Conservation (phyloP, 495 filamentous ascomycete species). For the Annulohypoxylon maeteangense region DNA sequence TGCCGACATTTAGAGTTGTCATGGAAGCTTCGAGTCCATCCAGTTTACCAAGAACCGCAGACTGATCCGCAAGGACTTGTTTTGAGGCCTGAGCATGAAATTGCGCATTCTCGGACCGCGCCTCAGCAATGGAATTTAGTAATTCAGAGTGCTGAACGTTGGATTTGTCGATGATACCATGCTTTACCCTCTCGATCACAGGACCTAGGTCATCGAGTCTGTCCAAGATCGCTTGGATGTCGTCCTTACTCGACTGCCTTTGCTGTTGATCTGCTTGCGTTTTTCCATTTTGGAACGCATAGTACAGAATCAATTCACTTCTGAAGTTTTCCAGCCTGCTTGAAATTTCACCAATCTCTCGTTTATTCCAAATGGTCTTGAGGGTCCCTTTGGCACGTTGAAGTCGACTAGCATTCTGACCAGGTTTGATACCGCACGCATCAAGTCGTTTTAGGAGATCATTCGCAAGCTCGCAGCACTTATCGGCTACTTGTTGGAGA, state of each 20-base stretch:
- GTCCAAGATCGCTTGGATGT: neutral
- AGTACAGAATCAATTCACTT: slow-evolving; percentile 16
- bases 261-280: slow-evolving; percentile 10
- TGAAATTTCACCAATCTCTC: slow-evolving; percentile 19
- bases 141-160: neutral
- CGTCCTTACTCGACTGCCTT: slow-evolving; percentile 13
- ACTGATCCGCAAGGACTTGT: neutral
- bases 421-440: slow-evolving; percentile 11
- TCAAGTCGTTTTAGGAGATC: slow-evolving; percentile 16
- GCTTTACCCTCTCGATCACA: neutral
- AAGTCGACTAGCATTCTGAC: slow-evolving; percentile 6
- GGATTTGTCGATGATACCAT: neutral
- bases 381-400: slow-evolving; percentile 11
- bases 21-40: slow-evolving; percentile 1
- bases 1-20: neutral
- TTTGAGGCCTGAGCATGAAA: slow-evolving; percentile 4
- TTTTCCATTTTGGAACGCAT: slow-evolving; percentile 7
- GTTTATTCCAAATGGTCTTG: slow-evolving; percentile 21
- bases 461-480: slow-evolving; percentile 19
- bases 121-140: neutral
- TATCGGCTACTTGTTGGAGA: slow-evolving; percentile 22
- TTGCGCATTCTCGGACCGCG: slow-evolving; percentile 9
- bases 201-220: slow-evolving; percentile 1
- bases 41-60: neutral
- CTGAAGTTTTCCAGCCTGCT: slow-evolving; percentile 17